These are phyloP conservation scores for Leptographium radiaticola DNA, from an alignment of 2,329 filamentous ascomycete species.

Conservation along the genomic window DNA sequence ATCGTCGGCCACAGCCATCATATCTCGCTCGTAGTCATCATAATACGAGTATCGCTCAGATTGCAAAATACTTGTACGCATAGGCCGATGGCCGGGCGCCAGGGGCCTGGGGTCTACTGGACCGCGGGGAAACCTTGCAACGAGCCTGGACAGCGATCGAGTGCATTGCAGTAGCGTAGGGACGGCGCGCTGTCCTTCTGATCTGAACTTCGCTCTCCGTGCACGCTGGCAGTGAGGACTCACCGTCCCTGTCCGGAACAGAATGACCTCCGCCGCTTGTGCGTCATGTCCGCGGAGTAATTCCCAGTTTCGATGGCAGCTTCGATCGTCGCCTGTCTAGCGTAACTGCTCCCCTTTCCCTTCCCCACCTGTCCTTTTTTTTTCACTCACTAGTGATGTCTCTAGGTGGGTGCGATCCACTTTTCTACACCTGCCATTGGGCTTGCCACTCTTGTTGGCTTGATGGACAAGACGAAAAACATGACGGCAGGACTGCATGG, in stretches of 20 bases:
- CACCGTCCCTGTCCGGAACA: not conserved
- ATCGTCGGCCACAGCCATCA: no score
- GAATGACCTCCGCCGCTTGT: not conserved
- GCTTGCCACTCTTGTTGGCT: no score
- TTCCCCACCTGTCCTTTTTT: not conserved
- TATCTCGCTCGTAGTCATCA: no score
- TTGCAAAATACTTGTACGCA: not conserved
- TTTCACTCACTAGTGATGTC: not conserved
- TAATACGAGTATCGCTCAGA: not conserved
- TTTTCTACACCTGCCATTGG: no score
- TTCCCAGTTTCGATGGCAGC: not conserved
- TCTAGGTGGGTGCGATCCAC: not conserved
- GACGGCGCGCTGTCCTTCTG: not conserved
- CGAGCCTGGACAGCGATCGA: not conserved
- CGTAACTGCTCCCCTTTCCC: not conserved
- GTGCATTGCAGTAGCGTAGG: not conserved
- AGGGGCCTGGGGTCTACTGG: no score
- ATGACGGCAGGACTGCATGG: no score
- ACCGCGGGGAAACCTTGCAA: constrained; percentile 1
- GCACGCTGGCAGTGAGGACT: not conserved
- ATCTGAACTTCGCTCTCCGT: not conserved
- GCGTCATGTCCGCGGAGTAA: not conserved
- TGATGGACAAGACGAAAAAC: no score
- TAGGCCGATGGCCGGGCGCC: not conserved
- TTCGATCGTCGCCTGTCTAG: not conserved